Evolutionary conservation across 2,329 filamentous ascomycete species (phyloP).

Genomic region (Lachnellula suecica): DNA sequence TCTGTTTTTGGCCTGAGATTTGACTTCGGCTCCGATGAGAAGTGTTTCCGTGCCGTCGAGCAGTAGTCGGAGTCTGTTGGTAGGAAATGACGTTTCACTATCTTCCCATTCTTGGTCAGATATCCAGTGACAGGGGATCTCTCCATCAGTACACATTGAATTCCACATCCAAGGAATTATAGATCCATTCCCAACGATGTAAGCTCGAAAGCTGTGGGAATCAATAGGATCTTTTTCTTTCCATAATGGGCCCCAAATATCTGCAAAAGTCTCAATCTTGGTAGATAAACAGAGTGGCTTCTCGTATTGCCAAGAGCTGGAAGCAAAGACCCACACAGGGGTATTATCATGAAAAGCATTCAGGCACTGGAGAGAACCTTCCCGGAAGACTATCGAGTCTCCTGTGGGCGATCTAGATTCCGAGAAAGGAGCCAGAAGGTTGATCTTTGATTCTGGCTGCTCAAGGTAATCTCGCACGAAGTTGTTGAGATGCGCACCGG

Average conservation of each 20-base stretch:
- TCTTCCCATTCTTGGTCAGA: conserved; percentile 6
- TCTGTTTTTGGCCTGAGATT: not conserved
- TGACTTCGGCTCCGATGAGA: not conserved
- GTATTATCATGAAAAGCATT: conserved; percentile 7
- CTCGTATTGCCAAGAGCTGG: not conserved
- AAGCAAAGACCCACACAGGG: conserved; percentile 4
- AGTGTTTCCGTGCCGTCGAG: conserved; percentile 1
- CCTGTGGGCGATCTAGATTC: not conserved
- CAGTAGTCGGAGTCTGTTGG: not conserved
- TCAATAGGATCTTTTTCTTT: not conserved
- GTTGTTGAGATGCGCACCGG: not conserved
- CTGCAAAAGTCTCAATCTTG: conserved; percentile 7
- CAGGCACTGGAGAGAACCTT: not conserved
- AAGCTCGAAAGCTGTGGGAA: not conserved
- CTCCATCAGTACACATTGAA: not conserved
- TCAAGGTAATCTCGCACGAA: not conserved
- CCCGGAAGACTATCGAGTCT: not conserved
- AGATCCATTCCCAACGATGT: conserved; percentile 7
- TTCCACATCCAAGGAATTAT: conserved; percentile 3
- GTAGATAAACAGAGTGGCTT: conserved; percentile 11
- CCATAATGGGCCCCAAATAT: conserved; percentile 14
- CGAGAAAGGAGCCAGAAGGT: not conserved
- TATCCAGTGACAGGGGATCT: conserved; percentile 14
- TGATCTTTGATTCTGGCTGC: not conserved
- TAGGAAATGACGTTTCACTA: not conserved